Evolutionary conservation across 108 stramenopile species (phyloP).

Genomic region (Cyclotella atomus): DNA sequence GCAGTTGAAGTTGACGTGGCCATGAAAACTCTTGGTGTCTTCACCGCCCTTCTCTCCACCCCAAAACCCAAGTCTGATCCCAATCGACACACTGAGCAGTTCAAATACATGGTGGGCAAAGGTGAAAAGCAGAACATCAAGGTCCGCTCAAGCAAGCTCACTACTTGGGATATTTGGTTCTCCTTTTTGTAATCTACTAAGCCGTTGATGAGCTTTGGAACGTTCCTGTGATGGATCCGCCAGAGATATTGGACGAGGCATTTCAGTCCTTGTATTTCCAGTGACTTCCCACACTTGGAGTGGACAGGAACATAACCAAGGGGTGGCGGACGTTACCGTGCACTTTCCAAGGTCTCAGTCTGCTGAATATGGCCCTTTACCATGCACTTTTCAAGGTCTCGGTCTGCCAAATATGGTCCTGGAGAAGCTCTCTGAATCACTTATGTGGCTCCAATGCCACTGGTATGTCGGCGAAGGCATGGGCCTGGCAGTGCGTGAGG

Average conservation of each 20-base stretch:
- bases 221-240: neutral
- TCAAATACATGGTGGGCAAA: no score
- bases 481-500: neutral
- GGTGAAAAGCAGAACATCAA: no score
- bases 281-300: neutral
- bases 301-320: neutral
- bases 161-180: neutral
- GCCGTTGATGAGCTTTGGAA: conserved; percentile 3
- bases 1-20: neutral
- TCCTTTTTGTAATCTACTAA: neutral
- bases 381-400: no score
- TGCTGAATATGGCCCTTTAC: no score
- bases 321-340: neutral
- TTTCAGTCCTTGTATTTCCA: neutral
- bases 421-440: neutral
- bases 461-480: neutral
- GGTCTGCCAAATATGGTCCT: conserved; percentile 8
- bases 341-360: conserved; percentile 7
- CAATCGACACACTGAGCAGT: neutral
- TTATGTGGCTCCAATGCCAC: neutral
- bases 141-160: neutral
- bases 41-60: neutral
- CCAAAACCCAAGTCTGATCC: neutral
- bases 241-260: neutral
- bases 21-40: neutral